Evolutionary conservation across 805 yeast species (phyloP).

Genomic region (Lachancea thermotolerans): DNA sequence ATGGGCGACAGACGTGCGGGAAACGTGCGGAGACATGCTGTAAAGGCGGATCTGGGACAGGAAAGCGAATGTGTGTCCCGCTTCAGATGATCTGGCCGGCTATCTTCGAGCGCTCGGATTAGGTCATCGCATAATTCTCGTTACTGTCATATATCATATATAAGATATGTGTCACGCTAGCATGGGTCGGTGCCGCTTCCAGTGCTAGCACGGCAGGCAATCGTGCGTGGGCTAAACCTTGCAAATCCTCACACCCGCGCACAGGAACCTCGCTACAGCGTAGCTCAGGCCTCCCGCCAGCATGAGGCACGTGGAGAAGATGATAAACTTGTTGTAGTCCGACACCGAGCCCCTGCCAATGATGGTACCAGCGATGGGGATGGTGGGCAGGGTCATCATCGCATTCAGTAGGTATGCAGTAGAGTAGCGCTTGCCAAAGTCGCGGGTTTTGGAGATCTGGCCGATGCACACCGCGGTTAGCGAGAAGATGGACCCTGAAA

Average conservation of each 20-base stretch:
- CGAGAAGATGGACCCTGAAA: conserved; percentile 50
- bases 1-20: too few relatives aligned
- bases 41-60: too few relatives aligned
- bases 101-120: too few relatives aligned
- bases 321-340: conserved; percentile 38
- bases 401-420: conserved; percentile 55
- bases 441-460: conserved; percentile 48
- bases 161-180: too few relatives aligned
- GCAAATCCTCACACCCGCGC: conserved; percentile 38
- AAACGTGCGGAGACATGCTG: too few relatives aligned
- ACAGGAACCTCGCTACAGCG: conserved; percentile 34
- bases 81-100: too few relatives aligned
- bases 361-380: conserved; percentile 46
- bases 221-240: conserved; percentile 24
- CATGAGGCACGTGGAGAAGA: conserved; percentile 39
- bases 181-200: too few relatives aligned
- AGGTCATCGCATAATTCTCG: too few relatives aligned
- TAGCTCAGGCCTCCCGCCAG: conserved; percentile 35
- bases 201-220: too few relatives aligned
- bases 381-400: conserved; percentile 39
- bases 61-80: too few relatives aligned
- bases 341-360: conserved; percentile 31
- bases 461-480: conserved; percentile 55
- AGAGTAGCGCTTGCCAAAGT: conserved; percentile 50
- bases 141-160: too few relatives aligned